phyloP scores from a whole-genome alignment of 2,329 filamentous ascomycete genomes.

The Fusarium pilosicola region DNA sequence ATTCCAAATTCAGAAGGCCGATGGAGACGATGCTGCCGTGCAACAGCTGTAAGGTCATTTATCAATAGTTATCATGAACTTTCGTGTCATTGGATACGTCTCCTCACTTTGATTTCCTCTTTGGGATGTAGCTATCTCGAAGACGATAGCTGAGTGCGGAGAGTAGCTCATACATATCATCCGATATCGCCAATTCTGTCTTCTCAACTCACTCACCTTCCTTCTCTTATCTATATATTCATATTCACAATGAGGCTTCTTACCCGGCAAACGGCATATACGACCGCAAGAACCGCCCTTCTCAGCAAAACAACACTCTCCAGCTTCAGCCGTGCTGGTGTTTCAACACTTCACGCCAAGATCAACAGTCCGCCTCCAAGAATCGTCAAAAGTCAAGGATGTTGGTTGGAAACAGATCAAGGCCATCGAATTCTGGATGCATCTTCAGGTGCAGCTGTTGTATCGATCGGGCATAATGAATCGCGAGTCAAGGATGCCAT shows the following conservation, averaged over 20 bases:
- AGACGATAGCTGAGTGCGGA: neutral
- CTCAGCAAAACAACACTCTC: fast-evolving
- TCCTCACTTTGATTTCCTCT: conserved; percentile 12
- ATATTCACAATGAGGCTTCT: neutral
- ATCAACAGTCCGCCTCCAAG: conserved; percentile 28
- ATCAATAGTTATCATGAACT: conserved; percentile 1
- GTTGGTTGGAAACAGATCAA: conserved; percentile 25
- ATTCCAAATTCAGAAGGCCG: conserved; percentile 27
- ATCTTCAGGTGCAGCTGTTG: conserved; percentile 32
- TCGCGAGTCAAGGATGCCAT: conserved; percentile 27
- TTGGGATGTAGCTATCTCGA: neutral
- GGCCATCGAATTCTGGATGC: conserved; percentile 21
- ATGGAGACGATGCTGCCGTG: conserved; percentile 22
- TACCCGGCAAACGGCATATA: no score
- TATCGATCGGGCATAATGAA: conserved; percentile 28
- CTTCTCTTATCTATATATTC: fast-evolving
- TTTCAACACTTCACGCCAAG: conserved; percentile 30
- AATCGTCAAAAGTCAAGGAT: conserved; percentile 18
- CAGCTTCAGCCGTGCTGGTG: neutral
- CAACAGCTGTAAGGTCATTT: neutral
- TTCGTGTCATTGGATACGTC: conserved; percentile 4
- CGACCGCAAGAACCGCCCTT: neutral
- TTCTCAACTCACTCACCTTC: neutral
- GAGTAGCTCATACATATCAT: neutral
- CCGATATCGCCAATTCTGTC: neutral